Conservation (phyloP, 2,329 filamentous ascomycete species). For the Tetracladium maxilliforme region DNA sequence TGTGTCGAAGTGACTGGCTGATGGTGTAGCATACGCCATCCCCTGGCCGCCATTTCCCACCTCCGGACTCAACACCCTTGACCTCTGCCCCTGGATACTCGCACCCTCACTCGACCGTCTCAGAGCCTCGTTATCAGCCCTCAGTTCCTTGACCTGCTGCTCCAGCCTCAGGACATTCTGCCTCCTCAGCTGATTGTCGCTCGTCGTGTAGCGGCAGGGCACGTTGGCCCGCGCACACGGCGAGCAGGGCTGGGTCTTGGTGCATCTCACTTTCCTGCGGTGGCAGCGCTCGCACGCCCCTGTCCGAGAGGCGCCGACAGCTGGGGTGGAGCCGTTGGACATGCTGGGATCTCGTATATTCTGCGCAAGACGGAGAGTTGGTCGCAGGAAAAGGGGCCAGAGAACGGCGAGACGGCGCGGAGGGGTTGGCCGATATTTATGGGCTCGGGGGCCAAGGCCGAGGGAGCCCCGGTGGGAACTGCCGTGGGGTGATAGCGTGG, state of each 20-base stretch:
- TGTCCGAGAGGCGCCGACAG: no score
- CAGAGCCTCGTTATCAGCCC: constrained; percentile 14
- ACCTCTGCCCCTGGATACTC: constrained; percentile 2
- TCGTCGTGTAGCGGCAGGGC: constrained; percentile 18
- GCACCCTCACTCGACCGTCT: constrained; percentile 5
- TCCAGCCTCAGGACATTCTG: constrained; percentile 19
- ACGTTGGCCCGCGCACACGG: constrained; percentile 18
- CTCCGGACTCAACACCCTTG: neutral
- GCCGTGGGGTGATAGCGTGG: no score
- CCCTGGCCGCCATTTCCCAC: neutral
- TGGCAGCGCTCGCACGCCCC: constrained; percentile 25
- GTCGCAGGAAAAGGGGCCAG: no score
- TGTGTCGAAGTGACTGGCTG: constrained; percentile 1
- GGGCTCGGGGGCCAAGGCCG: no score
- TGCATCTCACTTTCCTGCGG: constrained; percentile 22
- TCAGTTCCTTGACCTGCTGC: constrained; percentile 15
- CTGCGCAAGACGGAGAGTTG: no score
- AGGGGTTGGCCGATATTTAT: no score
- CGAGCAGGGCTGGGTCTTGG: constrained; percentile 20
- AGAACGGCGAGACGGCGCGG: no score
- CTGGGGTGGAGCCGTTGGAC: no score
- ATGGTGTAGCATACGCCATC: neutral
- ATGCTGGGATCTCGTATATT: no score
- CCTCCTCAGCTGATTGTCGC: constrained; percentile 12
- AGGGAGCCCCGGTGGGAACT: no score